Evolutionary conservation across 768 basidiomycete species (phyloP).

Genomic region (Trichaptum fuscoviolaceum): DNA sequence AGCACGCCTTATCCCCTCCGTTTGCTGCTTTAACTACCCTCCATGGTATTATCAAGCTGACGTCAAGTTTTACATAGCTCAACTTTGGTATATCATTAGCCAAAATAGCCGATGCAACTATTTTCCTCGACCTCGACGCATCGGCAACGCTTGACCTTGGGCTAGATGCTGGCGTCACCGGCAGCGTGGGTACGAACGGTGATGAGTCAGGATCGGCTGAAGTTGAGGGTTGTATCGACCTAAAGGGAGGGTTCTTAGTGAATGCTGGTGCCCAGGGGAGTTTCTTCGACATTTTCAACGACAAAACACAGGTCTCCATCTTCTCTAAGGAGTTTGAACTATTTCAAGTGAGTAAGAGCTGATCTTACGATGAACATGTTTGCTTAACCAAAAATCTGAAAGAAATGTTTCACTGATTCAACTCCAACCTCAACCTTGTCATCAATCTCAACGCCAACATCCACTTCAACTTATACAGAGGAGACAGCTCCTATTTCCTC

Average conservation of each 20-base stretch:
- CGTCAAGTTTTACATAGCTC: slow-evolving; percentile 16
- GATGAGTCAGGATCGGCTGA: slow-evolving; percentile 22
- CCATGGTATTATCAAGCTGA: no score
- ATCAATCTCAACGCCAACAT: no score
- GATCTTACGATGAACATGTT: background rate
- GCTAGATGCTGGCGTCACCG: slow-evolving; percentile 16
- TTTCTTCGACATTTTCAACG: slow-evolving; percentile 38
- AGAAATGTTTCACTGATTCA: slow-evolving; percentile 3
- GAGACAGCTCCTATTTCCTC: no score
- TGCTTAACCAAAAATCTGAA: background rate
- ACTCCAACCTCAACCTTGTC: background rate
- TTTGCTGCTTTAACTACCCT: slow-evolving; percentile 4
- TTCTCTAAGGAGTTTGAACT: slow-evolving; percentile 34
- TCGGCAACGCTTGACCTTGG: slow-evolving; percentile 22
- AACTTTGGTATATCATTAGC: slow-evolving; percentile 42
- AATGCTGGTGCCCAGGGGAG: slow-evolving; percentile 34
- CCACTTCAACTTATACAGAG: background rate
- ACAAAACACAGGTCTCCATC: slow-evolving; percentile 25
- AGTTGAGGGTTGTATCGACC: slow-evolving; percentile 34
- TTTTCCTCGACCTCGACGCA: slow-evolving; percentile 37
- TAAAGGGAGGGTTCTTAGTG: slow-evolving; percentile 29
- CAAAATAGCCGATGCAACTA: slow-evolving; percentile 27
- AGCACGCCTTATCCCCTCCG: slow-evolving; percentile 44
- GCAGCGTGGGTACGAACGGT: background rate
- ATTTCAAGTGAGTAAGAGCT: slow-evolving; percentile 24